Evolutionary conservation across 2,329 filamentous ascomycete species (phyloP).

Genomic region (Lachnellula hyalina): DNA sequence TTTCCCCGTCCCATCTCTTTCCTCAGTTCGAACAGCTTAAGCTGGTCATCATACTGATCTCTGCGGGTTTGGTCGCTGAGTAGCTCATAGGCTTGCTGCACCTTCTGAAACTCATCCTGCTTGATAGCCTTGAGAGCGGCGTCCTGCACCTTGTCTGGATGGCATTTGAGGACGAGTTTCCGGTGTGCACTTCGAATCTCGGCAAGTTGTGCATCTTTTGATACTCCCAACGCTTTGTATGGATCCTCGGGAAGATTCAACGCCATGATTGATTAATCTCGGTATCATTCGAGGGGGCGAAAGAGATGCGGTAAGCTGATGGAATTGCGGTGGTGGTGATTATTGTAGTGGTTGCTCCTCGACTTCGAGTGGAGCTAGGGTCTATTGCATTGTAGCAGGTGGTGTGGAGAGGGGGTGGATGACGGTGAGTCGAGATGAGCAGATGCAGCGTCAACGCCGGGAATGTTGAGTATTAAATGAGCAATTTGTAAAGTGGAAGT

Average conservation of each 20-base stretch:
- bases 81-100: constrained; percentile 89
- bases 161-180: constrained; percentile 81
- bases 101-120: constrained; percentile 82
- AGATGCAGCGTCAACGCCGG: background rate
- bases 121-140: constrained; percentile 66
- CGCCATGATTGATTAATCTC: constrained; percentile 16
- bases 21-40: constrained; percentile 59
- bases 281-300: constrained; percentile 11
- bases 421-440: background rate
- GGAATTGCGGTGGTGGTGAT: background rate
- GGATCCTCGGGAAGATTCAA: constrained; percentile 52
- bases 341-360: constrained; percentile 13
- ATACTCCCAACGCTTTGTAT: constrained; percentile 70
- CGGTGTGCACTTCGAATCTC: constrained; percentile 76
- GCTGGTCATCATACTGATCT: constrained; percentile 70
- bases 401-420: background rate
- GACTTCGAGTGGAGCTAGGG: background rate
- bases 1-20: constrained; percentile 40
- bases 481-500: background rate
- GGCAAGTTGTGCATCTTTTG: constrained; percentile 62
- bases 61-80: constrained; percentile 72
- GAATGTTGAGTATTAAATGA: background rate
- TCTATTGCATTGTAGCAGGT: constrained; percentile 22
- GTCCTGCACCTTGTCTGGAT: constrained; percentile 82
- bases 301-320: constrained; percentile 4